Base-by-base conservation (phyloP, 306 rosid genomes). In the Herpetospermum pedunculosum region DNA sequence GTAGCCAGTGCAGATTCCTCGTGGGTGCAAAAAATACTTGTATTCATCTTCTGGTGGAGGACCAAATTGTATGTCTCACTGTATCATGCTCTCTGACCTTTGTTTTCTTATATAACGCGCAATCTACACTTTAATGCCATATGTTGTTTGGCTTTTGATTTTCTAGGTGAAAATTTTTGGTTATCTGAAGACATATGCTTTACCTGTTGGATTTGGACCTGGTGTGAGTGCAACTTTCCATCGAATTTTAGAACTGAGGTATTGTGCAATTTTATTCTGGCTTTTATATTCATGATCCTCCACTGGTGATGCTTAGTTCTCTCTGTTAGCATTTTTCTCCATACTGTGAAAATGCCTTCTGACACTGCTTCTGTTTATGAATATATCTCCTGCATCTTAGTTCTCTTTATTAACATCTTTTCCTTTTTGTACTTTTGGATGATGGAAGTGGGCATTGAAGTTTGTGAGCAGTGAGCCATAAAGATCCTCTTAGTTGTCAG, bases 141-240 rank as follows among this genome's bases (percentile, higher is more conserved):
- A 9, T 8, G 43, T 72, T 30, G 6, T 58, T 60, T 54, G 72
- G 37, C 14, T 80, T 63, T 19, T 58, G 30, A 47, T 48, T 73
- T 75, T 29, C 80, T 71, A 93, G 98, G 96, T 85, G 78, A 89
- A 50, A 76, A 75, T 93, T 76, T 83, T 71, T 80, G 87, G 92
- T 79, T 84, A 83, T 37, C 71, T 53, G 73, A 76, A 77, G 28
- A 80, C 83, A 53, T 60, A 41, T 76, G 79, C 79, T 52, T 81
- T 86, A 46, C 98, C 98, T 48, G 83, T 81, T 54, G 98, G 98
- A 46, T 86, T 93, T 40, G 92, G 96, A 83, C 87, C 85, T 83
- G 97, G 94, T 68, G 88, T 85, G 58, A 81, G 74, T 76, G 97
- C 96, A 70, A 81, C 84, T 6, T 91, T 93, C 83, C 85, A 91